Percentiles rank a stretch among this genome's conserved stretches.
Evolutionary conservation across 1,284 basidiomycete genomes (phyloP).

Genomic region (Pyrrhoderma lamaoense): DNA sequence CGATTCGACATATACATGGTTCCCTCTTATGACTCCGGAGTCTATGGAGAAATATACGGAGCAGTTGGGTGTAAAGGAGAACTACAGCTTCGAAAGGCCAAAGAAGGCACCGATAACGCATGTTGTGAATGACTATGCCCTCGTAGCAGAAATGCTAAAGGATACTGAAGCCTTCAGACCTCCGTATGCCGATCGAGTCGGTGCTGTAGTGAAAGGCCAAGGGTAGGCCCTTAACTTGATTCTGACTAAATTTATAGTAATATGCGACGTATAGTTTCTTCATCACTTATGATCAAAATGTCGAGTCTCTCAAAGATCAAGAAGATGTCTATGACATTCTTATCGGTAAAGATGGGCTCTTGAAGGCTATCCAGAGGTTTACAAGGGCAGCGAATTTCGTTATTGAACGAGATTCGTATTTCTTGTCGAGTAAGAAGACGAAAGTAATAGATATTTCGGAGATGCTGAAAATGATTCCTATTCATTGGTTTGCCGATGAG

Average conservation of each 20-base stretch:
- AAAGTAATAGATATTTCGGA: constrained; percentile 60
- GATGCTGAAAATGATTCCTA: constrained; percentile 58
- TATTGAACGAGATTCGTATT: constrained; percentile 46
- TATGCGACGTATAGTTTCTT: constrained; percentile 37
- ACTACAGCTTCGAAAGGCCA: constrained; percentile 50
- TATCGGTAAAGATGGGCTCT: constrained; percentile 32
- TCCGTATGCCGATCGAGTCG: constrained; percentile 43
- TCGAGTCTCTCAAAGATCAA: constrained; percentile 38
- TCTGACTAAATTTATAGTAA: no score
- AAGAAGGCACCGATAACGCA: constrained; percentile 23
- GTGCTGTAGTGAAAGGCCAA: constrained; percentile 44
- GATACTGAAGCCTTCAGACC: constrained; percentile 39
- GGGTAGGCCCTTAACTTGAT: constrained; percentile 37
- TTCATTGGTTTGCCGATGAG: constrained; percentile 61
- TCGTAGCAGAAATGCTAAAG: constrained; percentile 46
- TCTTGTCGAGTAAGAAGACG: constrained; percentile 42
- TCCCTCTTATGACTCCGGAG: constrained; percentile 75
- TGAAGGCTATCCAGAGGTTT: constrained; percentile 54
- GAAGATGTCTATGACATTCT: constrained; percentile 43
- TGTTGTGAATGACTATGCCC: constrained; percentile 40
- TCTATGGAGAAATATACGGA: constrained; percentile 55
- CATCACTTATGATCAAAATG: constrained; percentile 41
- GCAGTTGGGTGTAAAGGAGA: constrained; percentile 43
- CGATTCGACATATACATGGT: constrained; percentile 75
- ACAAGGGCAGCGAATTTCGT: constrained; percentile 50